These are phyloP conservation scores for Hymenotorrendiella dingleyae DNA, from an alignment of 2,329 filamentous ascomycete genomes.

Conservation along the genomic window DNA sequence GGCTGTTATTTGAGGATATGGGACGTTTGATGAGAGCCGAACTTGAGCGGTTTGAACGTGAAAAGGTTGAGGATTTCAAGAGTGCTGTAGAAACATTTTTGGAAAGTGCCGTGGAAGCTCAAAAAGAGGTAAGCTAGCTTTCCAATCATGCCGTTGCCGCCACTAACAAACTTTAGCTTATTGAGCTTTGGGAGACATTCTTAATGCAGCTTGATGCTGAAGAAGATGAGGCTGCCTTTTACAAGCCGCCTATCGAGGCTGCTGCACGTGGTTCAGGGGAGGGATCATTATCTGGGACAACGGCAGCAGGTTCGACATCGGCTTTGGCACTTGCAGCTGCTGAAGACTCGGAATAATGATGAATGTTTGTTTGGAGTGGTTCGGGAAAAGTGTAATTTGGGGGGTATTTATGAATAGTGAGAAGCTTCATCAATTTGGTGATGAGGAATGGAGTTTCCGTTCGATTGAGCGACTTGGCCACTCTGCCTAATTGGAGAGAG, in stretches of 20 bases:
- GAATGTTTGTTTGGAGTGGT: not conserved
- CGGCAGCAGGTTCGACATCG: conserved; percentile 17
- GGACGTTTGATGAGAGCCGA: conserved; percentile 85
- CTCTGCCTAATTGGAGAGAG: not conserved
- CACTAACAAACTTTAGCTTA: conserved; percentile 38
- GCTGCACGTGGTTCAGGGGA: conserved; percentile 43
- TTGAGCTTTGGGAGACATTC: conserved; percentile 98
- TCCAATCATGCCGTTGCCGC: conserved; percentile 37
- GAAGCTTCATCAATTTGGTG: not conserved
- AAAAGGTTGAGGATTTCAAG: conserved; percentile 99
- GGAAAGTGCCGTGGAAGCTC: conserved; percentile 93
- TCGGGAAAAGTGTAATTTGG: conserved; percentile 1
- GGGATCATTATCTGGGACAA: conserved; percentile 31
- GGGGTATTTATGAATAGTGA: too few relatives aligned
- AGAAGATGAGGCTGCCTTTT: conserved; percentile 70
- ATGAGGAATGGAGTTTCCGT: not conserved
- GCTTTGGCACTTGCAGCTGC: conserved; percentile 16
- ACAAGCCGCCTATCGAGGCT: conserved; percentile 55
- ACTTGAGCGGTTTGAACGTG: conserved; percentile 87
- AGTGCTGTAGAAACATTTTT: conserved; percentile 95
- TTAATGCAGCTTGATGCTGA: conserved; percentile 92
- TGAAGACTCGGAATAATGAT: conserved; percentile 21
- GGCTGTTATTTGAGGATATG: conserved; percentile 95
- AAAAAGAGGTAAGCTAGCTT: conserved; percentile 50
- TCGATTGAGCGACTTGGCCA: not conserved